A percentile compares a stretch with the other conserved stretches of the same genome.
Conservation (phyloP, 441 rosid species). For the Pelargonium fulgidum region DNA sequence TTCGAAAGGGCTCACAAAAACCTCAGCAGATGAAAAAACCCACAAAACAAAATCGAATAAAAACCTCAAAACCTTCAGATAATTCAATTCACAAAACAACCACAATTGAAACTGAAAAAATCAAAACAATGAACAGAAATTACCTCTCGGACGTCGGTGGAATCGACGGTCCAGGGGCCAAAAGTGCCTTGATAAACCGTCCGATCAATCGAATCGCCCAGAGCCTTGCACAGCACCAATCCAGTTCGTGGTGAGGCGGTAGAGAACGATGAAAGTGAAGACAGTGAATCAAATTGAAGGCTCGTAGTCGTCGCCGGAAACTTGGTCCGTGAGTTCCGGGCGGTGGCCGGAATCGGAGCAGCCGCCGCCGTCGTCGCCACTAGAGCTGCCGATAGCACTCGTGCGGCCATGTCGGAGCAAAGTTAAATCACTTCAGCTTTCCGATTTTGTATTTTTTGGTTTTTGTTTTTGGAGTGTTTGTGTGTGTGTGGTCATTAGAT, state of each 20-base stretch:
- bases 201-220: conserved; percentile 39
- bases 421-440: too few species aligned
- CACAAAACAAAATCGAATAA: neutral
- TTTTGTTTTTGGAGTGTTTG: too few species aligned
- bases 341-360: too few species aligned
- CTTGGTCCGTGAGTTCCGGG: too few species aligned
- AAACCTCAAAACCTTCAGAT: neutral
- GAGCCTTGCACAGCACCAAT: conserved; percentile 40
- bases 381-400: too few species aligned
- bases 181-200: conserved; percentile 61
- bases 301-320: neutral
- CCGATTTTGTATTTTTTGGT: too few species aligned
- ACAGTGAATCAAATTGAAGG: neutral
- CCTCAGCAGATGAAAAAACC: neutral
- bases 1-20: neutral
- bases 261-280: conserved; percentile 8
- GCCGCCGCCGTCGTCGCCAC: too few species aligned
- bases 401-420: too few species aligned
- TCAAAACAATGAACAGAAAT: neutral
- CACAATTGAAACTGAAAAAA: neutral
- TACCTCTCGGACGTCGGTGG: conserved; percentile 82
- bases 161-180: conserved; percentile 83
- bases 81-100: neutral
- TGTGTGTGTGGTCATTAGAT: too few species aligned
- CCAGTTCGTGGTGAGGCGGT: conserved; percentile 18